Evolutionary conservation across 2,329 filamentous ascomycete genomes (phyloP), one percentile per base, ranked within the genome.

Genomic region (Botryosphaeria agaves): DNA sequence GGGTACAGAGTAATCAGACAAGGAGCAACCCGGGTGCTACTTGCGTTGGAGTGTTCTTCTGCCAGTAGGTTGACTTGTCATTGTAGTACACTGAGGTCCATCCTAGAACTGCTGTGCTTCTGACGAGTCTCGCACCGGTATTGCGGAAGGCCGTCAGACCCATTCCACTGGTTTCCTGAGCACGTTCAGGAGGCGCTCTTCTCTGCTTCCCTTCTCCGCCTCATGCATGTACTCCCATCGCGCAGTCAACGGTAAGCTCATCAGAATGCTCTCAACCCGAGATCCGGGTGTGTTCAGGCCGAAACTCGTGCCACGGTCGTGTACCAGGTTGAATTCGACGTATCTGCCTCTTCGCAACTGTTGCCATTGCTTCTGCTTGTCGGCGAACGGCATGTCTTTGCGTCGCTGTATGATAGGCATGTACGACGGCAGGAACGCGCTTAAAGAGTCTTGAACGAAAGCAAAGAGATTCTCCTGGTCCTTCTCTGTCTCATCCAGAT

Each of bases 271-370:
- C 64, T 98, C 89, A 3, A 98, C 75, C 37, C 89, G 69, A 5
- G 85, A 79, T 25, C 83, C 83, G 0, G 89, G 89, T 0, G 87
- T 93, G 47, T 89, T 89, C 38, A 98, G 61, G 2, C 89, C 89
- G 53, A 98, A 98, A 5, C 80, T 76, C 2, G 89, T 98, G 3
- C 89, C 89, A 16, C 89, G 72, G 58, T 98, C 89, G 56, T 98
- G 85, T 33, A 98, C 83, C 21, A 98, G 67, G 57, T 98, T 98
- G 57, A 98, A 98, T 57, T 98, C 89, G 38, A 98, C 89, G 51
- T 98, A 98, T 45, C 84, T 69, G n/a, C 89, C 89, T 40, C 89
- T 65, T 29, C 89, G 70, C 38, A 98, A 65, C 61, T 95, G 89
- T 60, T 98, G 89, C 89, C 89, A 98, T 40, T 81, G 72, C 62